Evolutionary conservation across 2,329 filamentous ascomycete genomes (phyloP).

Genomic region (Fusarium kyushuense): DNA sequence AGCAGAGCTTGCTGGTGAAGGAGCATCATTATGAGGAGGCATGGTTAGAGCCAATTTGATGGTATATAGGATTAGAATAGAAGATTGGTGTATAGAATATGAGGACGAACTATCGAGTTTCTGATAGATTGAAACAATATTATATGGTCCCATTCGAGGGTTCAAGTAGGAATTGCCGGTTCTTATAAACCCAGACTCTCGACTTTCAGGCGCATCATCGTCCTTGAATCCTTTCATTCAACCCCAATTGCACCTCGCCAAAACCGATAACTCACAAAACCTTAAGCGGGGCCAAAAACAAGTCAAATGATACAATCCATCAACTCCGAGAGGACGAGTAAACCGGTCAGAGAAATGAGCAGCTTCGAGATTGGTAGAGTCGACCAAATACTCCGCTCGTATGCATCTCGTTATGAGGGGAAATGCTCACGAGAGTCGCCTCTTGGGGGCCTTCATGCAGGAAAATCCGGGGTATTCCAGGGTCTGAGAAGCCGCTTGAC

Average conservation of each 20-base stretch:
- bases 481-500: conserved; percentile 21
- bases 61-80: neutral
- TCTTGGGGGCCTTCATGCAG: conserved; percentile 29
- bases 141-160: neutral
- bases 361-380: conserved; percentile 37
- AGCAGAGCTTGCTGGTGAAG: conserved; percentile 36
- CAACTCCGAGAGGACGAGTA: conserved; percentile 19
- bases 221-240: conserved; percentile 4
- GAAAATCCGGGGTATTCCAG: conserved; percentile 43
- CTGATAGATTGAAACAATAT: neutral
- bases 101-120: neutral
- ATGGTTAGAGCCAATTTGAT: conserved; percentile 13
- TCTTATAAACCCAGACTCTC: conserved; percentile 11
- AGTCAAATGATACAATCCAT: conserved; percentile 34
- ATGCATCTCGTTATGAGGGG: conserved; percentile 35
- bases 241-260: conserved; percentile 4
- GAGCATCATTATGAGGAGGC: conserved; percentile 44
- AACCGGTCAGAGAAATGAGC: conserved; percentile 33
- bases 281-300: conserved; percentile 19
- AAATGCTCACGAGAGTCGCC: conserved; percentile 33
- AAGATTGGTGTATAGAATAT: neutral
- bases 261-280: conserved; percentile 13
- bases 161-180: neutral
- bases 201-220: neutral
- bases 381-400: conserved; percentile 28